Evolutionary conservation across 805 yeast species (phyloP).

Genomic region (Candida pseudofarinosa): DNA sequence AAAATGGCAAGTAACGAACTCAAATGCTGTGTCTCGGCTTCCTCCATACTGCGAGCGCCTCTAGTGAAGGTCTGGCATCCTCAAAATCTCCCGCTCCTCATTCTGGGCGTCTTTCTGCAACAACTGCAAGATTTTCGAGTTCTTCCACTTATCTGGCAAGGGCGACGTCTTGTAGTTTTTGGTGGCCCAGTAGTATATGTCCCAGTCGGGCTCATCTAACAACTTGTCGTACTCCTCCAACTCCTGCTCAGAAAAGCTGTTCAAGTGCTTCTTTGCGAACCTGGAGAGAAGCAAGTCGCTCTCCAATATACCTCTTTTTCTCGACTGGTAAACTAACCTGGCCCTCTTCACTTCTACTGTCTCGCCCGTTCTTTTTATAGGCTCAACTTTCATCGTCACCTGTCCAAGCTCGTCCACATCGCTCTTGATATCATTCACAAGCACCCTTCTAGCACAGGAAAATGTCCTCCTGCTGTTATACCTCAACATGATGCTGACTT

Average conservation of each 20-base stretch:
- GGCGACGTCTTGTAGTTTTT: conserved; percentile 77
- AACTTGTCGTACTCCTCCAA: conserved; percentile 81
- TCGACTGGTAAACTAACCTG: conserved; percentile 83
- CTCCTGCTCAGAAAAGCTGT: conserved; percentile 52
- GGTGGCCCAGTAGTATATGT: conserved; percentile 97
- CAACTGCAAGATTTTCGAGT: conserved; percentile 56
- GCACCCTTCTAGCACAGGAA: not conserved
- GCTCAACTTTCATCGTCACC: conserved; percentile 58
- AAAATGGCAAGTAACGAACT: not conserved
- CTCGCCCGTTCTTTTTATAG: conserved; percentile 75
- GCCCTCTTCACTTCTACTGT: conserved; percentile 71
- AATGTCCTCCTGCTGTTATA: not conserved
- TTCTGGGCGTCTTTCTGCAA: conserved; percentile 75
- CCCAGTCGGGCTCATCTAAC: conserved; percentile 97
- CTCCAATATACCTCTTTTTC: conserved; percentile 94
- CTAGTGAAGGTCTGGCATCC: conserved; percentile 66
- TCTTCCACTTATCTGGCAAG: conserved; percentile 81
- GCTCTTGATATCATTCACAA: not conserved
- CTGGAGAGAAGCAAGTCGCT: conserved; percentile 81
- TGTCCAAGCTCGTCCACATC: conserved; percentile 3
- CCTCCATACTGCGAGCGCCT: too few species aligned
- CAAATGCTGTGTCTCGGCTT: too few species aligned
- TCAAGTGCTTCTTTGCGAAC: conserved; percentile 75
- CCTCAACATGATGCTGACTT: not conserved
- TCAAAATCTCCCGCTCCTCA: conserved; percentile 63